Evolutionary conservation across 2,329 filamentous ascomycete genomes (phyloP).

Genomic region (Penicillium sp.): DNA sequence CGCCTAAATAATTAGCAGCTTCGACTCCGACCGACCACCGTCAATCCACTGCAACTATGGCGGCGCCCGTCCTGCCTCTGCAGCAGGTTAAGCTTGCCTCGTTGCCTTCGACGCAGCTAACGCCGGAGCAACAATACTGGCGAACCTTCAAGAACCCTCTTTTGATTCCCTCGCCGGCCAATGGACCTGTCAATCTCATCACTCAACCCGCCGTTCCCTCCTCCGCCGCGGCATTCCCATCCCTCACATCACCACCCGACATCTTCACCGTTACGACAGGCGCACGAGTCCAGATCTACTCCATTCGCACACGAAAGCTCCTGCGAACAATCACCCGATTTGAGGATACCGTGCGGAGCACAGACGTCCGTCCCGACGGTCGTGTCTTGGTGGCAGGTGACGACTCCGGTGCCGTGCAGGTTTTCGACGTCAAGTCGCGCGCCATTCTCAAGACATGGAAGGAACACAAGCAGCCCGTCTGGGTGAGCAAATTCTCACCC

Average conservation of each 20-base stretch:
- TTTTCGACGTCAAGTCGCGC: constrained; percentile 87
- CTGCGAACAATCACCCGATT: constrained; percentile 94
- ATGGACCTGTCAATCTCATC: constrained; percentile 88
- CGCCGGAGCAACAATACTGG: constrained; percentile 96
- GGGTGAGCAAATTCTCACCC: constrained; percentile 89
- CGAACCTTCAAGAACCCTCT: constrained; percentile 90
- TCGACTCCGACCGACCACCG: not conserved
- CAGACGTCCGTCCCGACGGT: constrained; percentile 85
- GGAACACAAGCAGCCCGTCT: constrained; percentile 90
- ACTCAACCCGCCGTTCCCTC: constrained; percentile 64
- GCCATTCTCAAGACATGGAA: constrained; percentile 95
- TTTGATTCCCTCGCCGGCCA: constrained; percentile 85
- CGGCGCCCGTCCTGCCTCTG: constrained; percentile 79
- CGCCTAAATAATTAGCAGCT: constrained; percentile 1
- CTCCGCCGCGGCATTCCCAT: constrained; percentile 43
- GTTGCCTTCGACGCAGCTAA: constrained; percentile 73
- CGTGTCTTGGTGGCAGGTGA: constrained; percentile 88
- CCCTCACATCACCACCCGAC: constrained; percentile 51
- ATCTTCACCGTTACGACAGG: constrained; percentile 93
- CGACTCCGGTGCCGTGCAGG: constrained; percentile 87
- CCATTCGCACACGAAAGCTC: constrained; percentile 84
- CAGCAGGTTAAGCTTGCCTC: constrained; percentile 80
- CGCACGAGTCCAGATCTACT: constrained; percentile 90
- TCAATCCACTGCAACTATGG: constrained; percentile 59
- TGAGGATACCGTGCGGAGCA: constrained; percentile 85